These are phyloP conservation scores for Schwanniomyces yamadae DNA, from an alignment of 805 yeast species.

Conservation along the genomic window DNA sequence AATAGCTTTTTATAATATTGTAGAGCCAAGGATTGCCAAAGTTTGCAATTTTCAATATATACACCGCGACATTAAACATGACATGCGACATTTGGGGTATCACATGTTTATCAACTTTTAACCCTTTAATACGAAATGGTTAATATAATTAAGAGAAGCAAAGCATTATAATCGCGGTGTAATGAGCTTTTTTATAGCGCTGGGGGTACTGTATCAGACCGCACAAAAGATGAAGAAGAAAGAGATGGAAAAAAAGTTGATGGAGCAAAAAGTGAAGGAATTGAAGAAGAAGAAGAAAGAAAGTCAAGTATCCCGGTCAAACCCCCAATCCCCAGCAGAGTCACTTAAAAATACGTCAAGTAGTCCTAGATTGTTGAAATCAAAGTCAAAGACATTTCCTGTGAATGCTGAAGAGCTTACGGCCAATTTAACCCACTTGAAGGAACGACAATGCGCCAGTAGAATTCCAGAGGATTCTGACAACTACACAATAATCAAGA, in stretches of 20 bases:
- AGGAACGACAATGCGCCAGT: neutral
- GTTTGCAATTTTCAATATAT: no score
- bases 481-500: neutral
- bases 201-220: conserved; percentile 41
- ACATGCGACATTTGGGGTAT: no score
- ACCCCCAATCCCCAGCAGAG: no score
- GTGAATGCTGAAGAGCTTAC: conserved; percentile 1
- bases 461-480: neutral
- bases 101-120: no score
- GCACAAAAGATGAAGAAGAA: conserved; percentile 33
- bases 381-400: neutral
- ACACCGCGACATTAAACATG: no score
- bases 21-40: no score
- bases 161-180: no score
- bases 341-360: no score
- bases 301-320: no score
- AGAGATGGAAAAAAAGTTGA: conserved; percentile 7
- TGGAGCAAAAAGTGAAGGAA: conserved; percentile 15
- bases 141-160: no score
- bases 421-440: neutral
- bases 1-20: no score
- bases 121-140: neutral
- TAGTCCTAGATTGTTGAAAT: no score
- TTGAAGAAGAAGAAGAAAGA: conserved; percentile 7
- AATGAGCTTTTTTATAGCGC: conserved; percentile 41